phyloP scores from a whole-genome alignment of 108 stramenopile genomes.

The Skeletonema menzelii region DNA sequence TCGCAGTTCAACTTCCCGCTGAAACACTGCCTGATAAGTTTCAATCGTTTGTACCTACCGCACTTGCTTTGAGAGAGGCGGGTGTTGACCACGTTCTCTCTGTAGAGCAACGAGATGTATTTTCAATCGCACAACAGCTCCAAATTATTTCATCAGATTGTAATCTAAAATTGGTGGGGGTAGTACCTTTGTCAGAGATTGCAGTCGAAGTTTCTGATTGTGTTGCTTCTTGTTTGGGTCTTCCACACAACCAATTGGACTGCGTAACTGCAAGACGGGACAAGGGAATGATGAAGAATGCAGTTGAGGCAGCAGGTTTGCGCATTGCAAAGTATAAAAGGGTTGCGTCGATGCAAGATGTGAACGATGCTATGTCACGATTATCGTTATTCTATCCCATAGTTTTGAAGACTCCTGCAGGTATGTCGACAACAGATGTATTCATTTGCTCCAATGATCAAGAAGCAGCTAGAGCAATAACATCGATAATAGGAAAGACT shows the following conservation, averaged over 20 bases:
- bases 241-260: constrained; percentile 33
- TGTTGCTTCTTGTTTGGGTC: constrained; percentile 20
- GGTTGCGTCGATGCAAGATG: constrained; percentile 9
- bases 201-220: constrained; percentile 39
- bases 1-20: constrained; percentile 13
- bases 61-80: not conserved
- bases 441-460: constrained; percentile 32
- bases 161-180: constrained; percentile 4
- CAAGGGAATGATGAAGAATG: constrained; percentile 48
- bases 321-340: constrained; percentile 39
- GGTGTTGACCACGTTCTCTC: constrained; percentile 12
- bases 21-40: constrained; percentile 1
- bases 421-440: constrained; percentile 43
- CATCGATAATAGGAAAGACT: constrained; percentile 19
- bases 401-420: constrained; percentile 45
- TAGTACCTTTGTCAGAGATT: constrained; percentile 31
- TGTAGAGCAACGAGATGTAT: constrained; percentile 21
- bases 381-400: constrained; percentile 33
- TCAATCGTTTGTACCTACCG: constrained; percentile 12
- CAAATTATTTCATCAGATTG: not conserved
- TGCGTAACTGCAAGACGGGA: constrained; percentile 33
- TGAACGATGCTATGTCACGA: constrained; percentile 10
- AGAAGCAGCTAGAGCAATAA: constrained; percentile 14
- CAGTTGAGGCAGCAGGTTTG: constrained; percentile 31
- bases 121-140: not conserved